Percentiles rank a stretch among this genome's conserved stretches.
Conservation (phyloP, 1,139 yeast genomes). For the Suhomyces kunorum region DNA sequence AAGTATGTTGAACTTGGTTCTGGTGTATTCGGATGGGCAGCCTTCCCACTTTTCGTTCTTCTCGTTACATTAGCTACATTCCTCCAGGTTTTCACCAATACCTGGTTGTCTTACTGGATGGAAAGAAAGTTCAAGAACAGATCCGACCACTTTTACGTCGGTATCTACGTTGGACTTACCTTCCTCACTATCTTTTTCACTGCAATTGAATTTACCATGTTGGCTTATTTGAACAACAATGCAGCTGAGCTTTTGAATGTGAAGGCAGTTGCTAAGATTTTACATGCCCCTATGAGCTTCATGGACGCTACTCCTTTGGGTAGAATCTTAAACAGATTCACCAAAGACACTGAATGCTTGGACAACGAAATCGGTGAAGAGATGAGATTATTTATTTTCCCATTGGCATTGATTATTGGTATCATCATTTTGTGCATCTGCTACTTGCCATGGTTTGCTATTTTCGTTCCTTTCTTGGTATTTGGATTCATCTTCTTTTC, state of each 20-base stretch:
- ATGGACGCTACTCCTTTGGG: conserved; percentile 51
- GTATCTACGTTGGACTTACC: conserved; percentile 32
- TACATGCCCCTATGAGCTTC: conserved; percentile 49
- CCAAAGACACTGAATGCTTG: conserved; percentile 49
- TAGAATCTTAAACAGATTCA: conserved; percentile 56
- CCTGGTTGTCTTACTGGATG: conserved; percentile 46
- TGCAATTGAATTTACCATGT: conserved; percentile 51
- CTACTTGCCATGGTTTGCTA: conserved; percentile 50
- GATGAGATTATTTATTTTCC: conserved; percentile 42
- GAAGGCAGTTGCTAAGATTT: conserved; percentile 37
- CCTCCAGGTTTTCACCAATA: conserved; percentile 31
- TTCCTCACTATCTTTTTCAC: conserved; percentile 49
- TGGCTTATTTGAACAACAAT: conserved; percentile 54
- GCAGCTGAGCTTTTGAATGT: conserved; percentile 42
- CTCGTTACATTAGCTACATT: conserved; percentile 26
- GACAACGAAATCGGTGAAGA: conserved; percentile 51
- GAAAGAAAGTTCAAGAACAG: conserved; percentile 25
- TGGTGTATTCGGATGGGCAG: conserved; percentile 43
- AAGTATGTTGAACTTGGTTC: conserved; percentile 60
- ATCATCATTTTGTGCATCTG: conserved; percentile 44
- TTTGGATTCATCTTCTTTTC: conserved; percentile 35
- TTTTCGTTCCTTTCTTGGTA: conserved; percentile 44
- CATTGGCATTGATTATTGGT: conserved; percentile 44
- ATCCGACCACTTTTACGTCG: conserved; percentile 29
- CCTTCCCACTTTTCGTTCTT: conserved; percentile 30